Evolutionary conservation across 2,329 filamentous ascomycete species (phyloP), one percentile per base, ranked within the genome.

Genomic region (Penicillium italicum): DNA sequence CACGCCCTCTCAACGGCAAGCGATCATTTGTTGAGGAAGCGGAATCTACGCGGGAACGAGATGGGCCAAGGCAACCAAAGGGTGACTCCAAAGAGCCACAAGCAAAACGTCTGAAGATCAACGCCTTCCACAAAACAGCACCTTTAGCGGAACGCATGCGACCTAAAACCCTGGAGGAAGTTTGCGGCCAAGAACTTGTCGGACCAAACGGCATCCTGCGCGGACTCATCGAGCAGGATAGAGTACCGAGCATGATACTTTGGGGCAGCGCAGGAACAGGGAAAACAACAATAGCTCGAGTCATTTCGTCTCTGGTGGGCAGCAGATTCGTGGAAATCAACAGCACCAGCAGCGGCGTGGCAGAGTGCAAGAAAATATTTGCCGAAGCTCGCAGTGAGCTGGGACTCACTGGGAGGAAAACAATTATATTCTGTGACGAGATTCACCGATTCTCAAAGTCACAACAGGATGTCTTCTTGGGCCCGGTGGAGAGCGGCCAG

Each of bases 351-450:
- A 88, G 87, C 7, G 93, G 92, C 1, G 89, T 97, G 18, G 86
- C 83, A 24, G 93, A 97, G 72, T 92, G 89, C 80, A 96, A 97
- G 76, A 94, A 91, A 78, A 82, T 97, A 52, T 97, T 97, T 67
- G 78, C 80, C 22, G 91, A 97, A 63, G 92, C 94, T 0, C 85
- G 84, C 57, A 89, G 86, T 66, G 94, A 97, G 71, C 76, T 91
- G 44, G 77, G 80, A 1, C 78, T 97, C 49, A 95, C 91, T 0
- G 93, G 93, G 1, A 83, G 91, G 58, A 93, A 90, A 76, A 97
- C 94, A 0, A 96, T 99, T 61, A 85, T 99, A 61, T 99, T 99
- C 72, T 97, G 93, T 76, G 94, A 99, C 76, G 94, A 97, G 78
- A 94, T 97, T 45, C 91, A 96, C 74, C 79, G 93, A 28, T 96